Evolutionary conservation across 495 filamentous ascomycete species (phyloP).

Genomic region (Lepidopterella palustris): DNA sequence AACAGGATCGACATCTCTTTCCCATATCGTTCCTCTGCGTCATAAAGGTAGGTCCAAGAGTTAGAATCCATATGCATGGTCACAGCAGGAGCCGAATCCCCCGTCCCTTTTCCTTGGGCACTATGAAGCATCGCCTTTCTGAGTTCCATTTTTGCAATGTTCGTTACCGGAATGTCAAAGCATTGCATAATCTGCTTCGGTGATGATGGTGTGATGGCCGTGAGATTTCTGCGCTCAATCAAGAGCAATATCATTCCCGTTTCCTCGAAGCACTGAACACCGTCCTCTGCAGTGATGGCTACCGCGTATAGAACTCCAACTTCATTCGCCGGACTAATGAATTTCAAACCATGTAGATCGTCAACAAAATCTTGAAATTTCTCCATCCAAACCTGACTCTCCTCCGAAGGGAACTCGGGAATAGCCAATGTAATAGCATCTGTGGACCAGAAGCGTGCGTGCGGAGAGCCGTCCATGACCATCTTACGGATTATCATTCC

Average conservation of each 20-base stretch:
- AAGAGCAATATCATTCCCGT: neutral
- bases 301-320: constrained; percentile 7
- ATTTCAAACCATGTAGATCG: neutral
- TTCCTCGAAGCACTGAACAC: constrained; percentile 3
- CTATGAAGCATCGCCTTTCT: constrained; percentile 6
- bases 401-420: constrained; percentile 10
- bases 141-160: neutral
- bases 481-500: constrained; percentile 17
- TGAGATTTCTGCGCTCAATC: neutral
- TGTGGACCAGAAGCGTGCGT: constrained; percentile 12
- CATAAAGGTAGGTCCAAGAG: constrained; percentile 16
- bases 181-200: neutral
- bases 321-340: neutral
- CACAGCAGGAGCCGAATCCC: constrained; percentile 10
- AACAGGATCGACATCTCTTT: constrained; percentile 13
- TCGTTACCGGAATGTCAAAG: neutral
- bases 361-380: constrained; percentile 21
- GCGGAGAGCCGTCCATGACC: constrained; percentile 2
- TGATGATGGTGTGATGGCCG: neutral
- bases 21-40: constrained; percentile 6
- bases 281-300: constrained; percentile 7
- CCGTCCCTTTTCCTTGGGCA: constrained; percentile 4
- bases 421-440: constrained; percentile 9
- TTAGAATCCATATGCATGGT: constrained; percentile 2
- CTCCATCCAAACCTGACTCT: constrained; percentile 7